Conservation (phyloP, 2,329 filamentous ascomycete genomes). For the Beauveria bassiana region DNA sequence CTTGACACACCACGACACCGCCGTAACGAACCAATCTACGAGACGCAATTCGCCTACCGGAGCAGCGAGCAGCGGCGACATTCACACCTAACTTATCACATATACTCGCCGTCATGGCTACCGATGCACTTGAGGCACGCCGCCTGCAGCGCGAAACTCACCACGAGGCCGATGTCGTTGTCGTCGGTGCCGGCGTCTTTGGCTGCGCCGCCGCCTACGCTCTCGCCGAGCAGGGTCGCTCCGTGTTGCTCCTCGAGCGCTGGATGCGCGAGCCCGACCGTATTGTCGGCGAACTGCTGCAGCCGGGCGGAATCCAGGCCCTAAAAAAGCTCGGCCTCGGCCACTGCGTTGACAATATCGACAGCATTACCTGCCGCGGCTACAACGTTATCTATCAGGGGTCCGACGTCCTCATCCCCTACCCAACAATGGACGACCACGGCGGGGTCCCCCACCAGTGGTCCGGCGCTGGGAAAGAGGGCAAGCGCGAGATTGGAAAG, state of each 20-base stretch:
- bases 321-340: constrained; percentile 72
- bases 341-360: constrained; percentile 81
- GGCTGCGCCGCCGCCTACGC: constrained; percentile 81
- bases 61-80: not conserved
- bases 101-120: constrained; percentile 7
- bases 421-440: constrained; percentile 55
- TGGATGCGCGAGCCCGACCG: constrained; percentile 89
- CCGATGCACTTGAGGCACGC: constrained; percentile 30
- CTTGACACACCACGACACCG: not conserved
- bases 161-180: constrained; percentile 73
- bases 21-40: not conserved
- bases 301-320: constrained; percentile 81
- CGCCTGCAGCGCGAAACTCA: constrained; percentile 42
- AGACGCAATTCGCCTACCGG: not conserved
- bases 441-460: constrained; percentile 33
- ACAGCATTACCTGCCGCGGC: constrained; percentile 72
- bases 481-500: constrained; percentile 55
- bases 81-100: not conserved
- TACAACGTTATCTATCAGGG: constrained; percentile 84
- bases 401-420: constrained; percentile 66
- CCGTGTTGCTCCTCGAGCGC: constrained; percentile 81
- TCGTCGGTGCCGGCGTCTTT: constrained; percentile 85
- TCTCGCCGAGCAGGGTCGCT: constrained; percentile 80
- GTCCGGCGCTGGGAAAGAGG: constrained; percentile 26
- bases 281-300: constrained; percentile 91